Evolutionary conservation across 75 land plant species (phyloP).

Genomic region (Selaginella moellendorffii): DNA sequence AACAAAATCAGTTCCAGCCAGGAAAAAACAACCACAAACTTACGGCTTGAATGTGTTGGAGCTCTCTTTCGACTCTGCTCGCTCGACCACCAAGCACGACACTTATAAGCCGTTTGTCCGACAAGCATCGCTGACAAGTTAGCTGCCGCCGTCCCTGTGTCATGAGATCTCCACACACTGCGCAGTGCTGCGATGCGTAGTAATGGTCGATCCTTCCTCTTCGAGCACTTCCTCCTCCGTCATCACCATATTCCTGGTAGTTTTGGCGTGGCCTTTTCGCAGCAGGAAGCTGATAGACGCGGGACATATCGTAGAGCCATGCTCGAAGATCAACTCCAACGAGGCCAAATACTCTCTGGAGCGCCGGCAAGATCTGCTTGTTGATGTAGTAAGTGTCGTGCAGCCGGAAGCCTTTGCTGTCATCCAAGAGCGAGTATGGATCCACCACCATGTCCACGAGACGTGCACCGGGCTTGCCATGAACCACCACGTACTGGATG

Average conservation of each 20-base stretch:
- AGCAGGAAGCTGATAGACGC: slow-evolving; percentile 25
- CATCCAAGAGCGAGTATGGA: slow-evolving; percentile 51
- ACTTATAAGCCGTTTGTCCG: slow-evolving; percentile 28
- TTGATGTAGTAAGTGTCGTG: slow-evolving; percentile 86
- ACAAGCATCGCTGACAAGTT: slow-evolving; percentile 42
- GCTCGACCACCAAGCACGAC: slow-evolving; percentile 42
- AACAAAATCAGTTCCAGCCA: not conserved
- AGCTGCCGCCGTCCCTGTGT: slow-evolving; percentile 25
- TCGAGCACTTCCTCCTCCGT: slow-evolving; percentile 1
- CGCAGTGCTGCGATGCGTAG: slow-evolving; percentile 66
- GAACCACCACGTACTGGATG: slow-evolving; percentile 77
- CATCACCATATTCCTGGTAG: not conserved
- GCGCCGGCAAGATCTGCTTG: slow-evolving; percentile 90
- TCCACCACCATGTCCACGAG: slow-evolving; percentile 86
- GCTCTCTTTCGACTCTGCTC: slow-evolving; percentile 54
- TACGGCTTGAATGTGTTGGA: slow-evolving; percentile 76
- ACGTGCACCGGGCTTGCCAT: slow-evolving; percentile 91
- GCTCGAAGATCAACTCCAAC: slow-evolving; percentile 61
- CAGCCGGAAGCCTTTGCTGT: slow-evolving; percentile 43
- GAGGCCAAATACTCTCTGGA: slow-evolving; percentile 83
- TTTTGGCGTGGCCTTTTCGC: slow-evolving; percentile 3
- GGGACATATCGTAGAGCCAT: slow-evolving; percentile 70
- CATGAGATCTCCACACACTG: slow-evolving; percentile 65
- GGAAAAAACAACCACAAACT: slow-evolving; percentile 14
- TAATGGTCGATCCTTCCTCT: slow-evolving; percentile 67